These are phyloP conservation scores for Pseudomassariella vexata DNA, from an alignment of 2,329 filamentous ascomycete genomes.

Conservation along the genomic window DNA sequence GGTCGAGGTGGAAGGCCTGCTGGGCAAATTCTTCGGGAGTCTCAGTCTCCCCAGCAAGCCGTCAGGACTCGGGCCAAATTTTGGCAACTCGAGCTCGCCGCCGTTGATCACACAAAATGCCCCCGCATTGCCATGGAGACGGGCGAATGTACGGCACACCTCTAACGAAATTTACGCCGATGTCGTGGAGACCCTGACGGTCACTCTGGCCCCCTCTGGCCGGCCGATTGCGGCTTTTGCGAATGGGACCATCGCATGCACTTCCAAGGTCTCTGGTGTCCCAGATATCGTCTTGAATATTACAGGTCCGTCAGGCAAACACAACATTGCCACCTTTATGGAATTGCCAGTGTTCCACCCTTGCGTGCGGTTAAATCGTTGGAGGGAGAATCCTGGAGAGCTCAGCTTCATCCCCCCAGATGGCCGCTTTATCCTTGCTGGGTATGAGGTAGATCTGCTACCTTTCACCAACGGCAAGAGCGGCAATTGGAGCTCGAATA, in stretches of 20 bases:
- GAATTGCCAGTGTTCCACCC: slow-evolving; percentile 93
- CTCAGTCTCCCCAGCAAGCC: slow-evolving; percentile 69
- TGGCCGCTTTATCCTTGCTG: slow-evolving; percentile 85
- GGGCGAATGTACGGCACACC: slow-evolving; percentile 88
- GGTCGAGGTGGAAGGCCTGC: slow-evolving; percentile 84
- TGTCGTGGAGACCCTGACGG: slow-evolving; percentile 81
- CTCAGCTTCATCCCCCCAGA: slow-evolving; percentile 96
- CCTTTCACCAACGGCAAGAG: slow-evolving; percentile 59
- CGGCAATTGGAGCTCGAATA: slow-evolving; percentile 49
- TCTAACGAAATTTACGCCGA: slow-evolving; percentile 97
- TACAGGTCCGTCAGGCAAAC: slow-evolving; percentile 74
- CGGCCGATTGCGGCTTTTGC: slow-evolving; percentile 80
- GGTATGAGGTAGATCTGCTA: slow-evolving; percentile 88
- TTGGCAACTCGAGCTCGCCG: slow-evolving; percentile 31
- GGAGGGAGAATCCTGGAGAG: slow-evolving; percentile 83
- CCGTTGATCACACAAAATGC: slow-evolving; percentile 39
- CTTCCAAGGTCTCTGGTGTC: slow-evolving; percentile 87
- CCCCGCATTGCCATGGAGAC: slow-evolving; percentile 74
- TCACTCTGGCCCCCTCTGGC: slow-evolving; percentile 87
- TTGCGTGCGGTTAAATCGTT: slow-evolving; percentile 83
- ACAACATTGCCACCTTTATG: slow-evolving; percentile 67
- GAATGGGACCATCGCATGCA: slow-evolving; percentile 91
- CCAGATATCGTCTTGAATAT: slow-evolving; percentile 83
- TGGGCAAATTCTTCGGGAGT: slow-evolving; percentile 82
- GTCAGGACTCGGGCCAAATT: slow-evolving; percentile 29